A percentile compares a stretch with the other conserved stretches of the same genome.
Conservation (phyloP, 306 rosid genomes). For the Erythrophleum fordii region DNA sequence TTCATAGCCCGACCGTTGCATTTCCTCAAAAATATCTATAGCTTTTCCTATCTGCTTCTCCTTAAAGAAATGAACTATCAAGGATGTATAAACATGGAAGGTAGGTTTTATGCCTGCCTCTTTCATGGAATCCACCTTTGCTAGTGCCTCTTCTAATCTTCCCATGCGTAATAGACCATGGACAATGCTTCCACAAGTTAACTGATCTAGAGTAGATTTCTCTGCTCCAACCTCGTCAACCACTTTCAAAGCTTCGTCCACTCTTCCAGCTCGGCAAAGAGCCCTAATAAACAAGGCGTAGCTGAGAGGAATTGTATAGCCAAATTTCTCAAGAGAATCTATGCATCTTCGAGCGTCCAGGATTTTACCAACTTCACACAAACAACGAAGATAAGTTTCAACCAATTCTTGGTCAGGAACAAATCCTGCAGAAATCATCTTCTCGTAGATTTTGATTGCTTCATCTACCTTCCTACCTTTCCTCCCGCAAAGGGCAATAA, state of each 20-base stretch:
- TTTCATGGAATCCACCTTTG: slow-evolving; percentile 71
- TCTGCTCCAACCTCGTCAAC: slow-evolving; percentile 53
- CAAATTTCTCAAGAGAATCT: slow-evolving; percentile 61
- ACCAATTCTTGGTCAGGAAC: slow-evolving; percentile 79
- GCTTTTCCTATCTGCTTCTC: slow-evolving; percentile 70
- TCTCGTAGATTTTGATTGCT: slow-evolving; percentile 58
- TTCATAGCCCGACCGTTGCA: slow-evolving; percentile 70
- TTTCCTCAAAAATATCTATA: slow-evolving; percentile 54
- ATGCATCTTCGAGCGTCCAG: slow-evolving; percentile 66
- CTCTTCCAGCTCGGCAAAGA: slow-evolving; percentile 71
- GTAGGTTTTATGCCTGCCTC: slow-evolving; percentile 61
- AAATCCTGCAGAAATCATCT: slow-evolving; percentile 64
- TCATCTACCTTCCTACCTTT: slow-evolving; percentile 86
- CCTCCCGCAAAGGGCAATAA: slow-evolving; percentile 66
- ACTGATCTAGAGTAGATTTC: slow-evolving; percentile 50
- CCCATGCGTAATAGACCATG: slow-evolving; percentile 75
- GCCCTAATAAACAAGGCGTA: slow-evolving; percentile 71
- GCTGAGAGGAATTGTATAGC: slow-evolving; percentile 59
- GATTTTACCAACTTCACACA: slow-evolving; percentile 72
- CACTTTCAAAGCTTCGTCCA: slow-evolving; percentile 75
- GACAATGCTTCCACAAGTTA: slow-evolving; percentile 80
- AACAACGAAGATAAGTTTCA: slow-evolving; percentile 70
- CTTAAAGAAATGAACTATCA: slow-evolving; percentile 68
- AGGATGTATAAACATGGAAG: slow-evolving; percentile 80
- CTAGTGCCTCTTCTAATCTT: slow-evolving; percentile 67